Conservation (phyloP, 2,329 filamentous ascomycete species). For the Thermomyces lanuginosus region DNA sequence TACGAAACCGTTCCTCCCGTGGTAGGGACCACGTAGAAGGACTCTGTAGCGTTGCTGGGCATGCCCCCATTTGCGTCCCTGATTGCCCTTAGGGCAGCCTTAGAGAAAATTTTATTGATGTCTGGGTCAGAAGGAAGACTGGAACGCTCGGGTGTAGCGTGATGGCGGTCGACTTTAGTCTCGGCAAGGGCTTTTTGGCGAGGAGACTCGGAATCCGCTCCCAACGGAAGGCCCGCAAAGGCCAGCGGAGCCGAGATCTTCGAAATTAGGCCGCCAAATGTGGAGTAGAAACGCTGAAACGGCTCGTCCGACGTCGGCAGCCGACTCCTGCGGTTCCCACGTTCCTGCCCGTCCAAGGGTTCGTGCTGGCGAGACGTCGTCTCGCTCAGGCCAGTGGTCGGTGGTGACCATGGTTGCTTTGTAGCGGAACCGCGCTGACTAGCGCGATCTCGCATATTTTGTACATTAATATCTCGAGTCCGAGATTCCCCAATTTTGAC, state of each 20-base stretch:
- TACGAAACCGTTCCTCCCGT: slow-evolving; percentile 87
- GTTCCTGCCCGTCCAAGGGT: slow-evolving; percentile 16
- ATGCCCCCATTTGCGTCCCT: slow-evolving; percentile 45
- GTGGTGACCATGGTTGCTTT: slow-evolving; percentile 20
- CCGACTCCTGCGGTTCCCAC: slow-evolving; percentile 8
- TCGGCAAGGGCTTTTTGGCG: slow-evolving; percentile 20
- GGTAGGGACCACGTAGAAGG: slow-evolving; percentile 88
- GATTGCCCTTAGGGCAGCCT: slow-evolving; percentile 65
- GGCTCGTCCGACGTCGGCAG: slow-evolving; percentile 46
- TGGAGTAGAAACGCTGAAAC: slow-evolving; percentile 81
- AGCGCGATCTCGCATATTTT: slow-evolving; percentile 12
- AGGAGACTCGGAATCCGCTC: slow-evolving; percentile 25
- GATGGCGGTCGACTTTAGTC: slow-evolving; percentile 22
- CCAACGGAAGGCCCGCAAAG: slow-evolving; percentile 78
- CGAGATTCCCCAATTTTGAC: slow-evolving; percentile 17
- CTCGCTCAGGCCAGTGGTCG: slow-evolving; percentile 19
- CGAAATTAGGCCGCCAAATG: slow-evolving; percentile 77
- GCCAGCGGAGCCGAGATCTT: slow-evolving; percentile 78
- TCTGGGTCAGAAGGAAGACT: slow-evolving; percentile 47
- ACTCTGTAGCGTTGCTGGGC: slow-evolving; percentile 45
- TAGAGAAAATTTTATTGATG: slow-evolving; percentile 67
- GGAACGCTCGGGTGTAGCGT: slow-evolving; percentile 24
- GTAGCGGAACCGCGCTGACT: slow-evolving; percentile 10
- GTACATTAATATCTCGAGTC: slow-evolving; percentile 9
- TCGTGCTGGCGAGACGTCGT: slow-evolving; percentile 19